Evolutionary conservation across 176 grass and related monocot species (phyloP).

Genomic region (Carex parvula): DNA sequence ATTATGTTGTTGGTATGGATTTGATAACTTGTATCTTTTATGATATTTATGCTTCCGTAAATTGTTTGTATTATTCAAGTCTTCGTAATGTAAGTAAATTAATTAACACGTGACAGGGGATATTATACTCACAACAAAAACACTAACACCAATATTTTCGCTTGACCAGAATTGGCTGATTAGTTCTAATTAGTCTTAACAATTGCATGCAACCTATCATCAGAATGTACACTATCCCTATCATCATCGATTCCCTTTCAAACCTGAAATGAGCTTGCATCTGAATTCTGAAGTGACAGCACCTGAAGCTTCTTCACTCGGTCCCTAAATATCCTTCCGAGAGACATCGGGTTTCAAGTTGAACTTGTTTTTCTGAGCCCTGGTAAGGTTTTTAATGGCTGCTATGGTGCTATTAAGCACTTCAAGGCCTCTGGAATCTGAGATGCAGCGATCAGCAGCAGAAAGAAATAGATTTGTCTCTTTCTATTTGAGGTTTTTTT

Average conservation of each 20-base stretch:
- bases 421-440: conserved; percentile 40
- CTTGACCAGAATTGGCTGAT: background rate
- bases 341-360: conserved; percentile 73
- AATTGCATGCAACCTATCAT: conserved; percentile 19
- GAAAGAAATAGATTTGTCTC: conserved; percentile 9
- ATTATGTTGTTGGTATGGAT: too few species aligned
- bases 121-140: background rate
- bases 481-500: conserved; percentile 21
- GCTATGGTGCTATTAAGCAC: conserved; percentile 78
- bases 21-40: too few species aligned
- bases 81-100: too few species aligned
- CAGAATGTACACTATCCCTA: conserved; percentile 48
- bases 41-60: too few species aligned
- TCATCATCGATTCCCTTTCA: conserved; percentile 54
- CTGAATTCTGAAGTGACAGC: conserved; percentile 72
- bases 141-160: background rate
- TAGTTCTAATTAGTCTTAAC: conserved; percentile 2
- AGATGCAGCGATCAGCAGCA: background rate
- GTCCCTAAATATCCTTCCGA: conserved; percentile 77
- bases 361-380: conserved; percentile 78
- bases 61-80: too few species aligned
- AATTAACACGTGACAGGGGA: too few species aligned
- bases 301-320: conserved; percentile 60
- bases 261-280: conserved; percentile 40
- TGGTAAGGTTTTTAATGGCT: conserved; percentile 82